These are phyloP conservation scores for Leccinum subgranulosum DNA, from an alignment of 768 basidiomycete species.

Conservation along the genomic window DNA sequence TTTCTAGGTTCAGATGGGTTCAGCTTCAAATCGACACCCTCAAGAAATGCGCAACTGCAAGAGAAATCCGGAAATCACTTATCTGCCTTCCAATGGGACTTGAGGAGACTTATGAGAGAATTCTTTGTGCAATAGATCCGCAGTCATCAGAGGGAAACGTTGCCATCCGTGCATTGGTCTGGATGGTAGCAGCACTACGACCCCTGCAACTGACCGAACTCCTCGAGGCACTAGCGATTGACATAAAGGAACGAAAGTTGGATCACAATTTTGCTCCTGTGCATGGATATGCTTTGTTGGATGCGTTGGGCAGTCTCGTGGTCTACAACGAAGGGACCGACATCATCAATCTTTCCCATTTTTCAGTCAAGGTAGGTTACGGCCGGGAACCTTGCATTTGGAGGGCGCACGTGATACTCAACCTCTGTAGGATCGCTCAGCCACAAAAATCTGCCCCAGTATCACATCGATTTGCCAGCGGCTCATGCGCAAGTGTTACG, in stretches of 20 bases:
- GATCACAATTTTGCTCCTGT: neutral
- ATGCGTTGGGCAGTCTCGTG: conserved; percentile 15
- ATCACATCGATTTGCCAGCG: neutral
- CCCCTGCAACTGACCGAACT: conserved; percentile 6
- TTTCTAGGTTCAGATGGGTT: conserved; percentile 18
- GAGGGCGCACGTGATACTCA: neutral
- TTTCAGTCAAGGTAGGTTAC: conserved; percentile 12
- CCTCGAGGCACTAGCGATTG: conserved; percentile 11
- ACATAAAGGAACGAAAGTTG: neutral
- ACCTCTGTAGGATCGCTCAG: neutral
- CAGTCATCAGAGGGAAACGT: neutral
- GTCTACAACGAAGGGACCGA: neutral
- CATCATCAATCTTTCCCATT: conserved; percentile 12
- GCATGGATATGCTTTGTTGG: neutral
- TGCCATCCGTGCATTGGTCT: conserved; percentile 5
- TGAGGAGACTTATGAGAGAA: conserved; percentile 18
- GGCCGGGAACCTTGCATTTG: no score
- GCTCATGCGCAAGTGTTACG: neutral
- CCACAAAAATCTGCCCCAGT: neutral
- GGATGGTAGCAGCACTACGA: conserved; percentile 13
- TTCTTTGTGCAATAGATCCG: conserved; percentile 5
- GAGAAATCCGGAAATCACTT: conserved; percentile 5
- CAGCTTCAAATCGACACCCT: conserved; percentile 16
- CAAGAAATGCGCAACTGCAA: neutral
- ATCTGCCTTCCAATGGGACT: conserved; percentile 11